Conservation (phyloP, 208 protist genomes). For the Kentomonas sorsogonicus region DNA sequence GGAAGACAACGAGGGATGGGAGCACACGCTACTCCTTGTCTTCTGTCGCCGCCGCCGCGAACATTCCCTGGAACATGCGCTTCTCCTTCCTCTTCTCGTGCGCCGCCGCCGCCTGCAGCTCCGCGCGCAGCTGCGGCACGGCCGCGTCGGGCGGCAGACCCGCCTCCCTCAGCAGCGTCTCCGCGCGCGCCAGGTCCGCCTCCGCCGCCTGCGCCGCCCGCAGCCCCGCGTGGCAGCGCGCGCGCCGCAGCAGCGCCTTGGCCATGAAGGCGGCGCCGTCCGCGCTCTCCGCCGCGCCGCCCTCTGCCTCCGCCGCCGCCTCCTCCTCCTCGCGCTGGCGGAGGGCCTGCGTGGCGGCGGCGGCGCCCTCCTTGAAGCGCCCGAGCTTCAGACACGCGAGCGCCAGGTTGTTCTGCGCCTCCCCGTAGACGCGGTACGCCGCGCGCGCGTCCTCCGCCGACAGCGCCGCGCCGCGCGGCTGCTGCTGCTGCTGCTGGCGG, state of each 20-base stretch:
- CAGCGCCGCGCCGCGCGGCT: not conserved
- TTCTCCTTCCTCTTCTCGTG: conserved; percentile 45
- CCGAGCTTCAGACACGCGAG: conserved; percentile 39
- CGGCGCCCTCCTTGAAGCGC: conserved; percentile 37
- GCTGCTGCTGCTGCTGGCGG: not conserved
- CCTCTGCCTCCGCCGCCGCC: conserved; percentile 10
- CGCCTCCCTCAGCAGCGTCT: not conserved
- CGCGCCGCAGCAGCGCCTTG: conserved; percentile 68
- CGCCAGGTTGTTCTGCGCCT: conserved; percentile 49
- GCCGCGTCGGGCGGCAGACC: conserved; percentile 15
- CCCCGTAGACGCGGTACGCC: conserved; percentile 27
- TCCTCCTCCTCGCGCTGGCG: conserved; percentile 13
- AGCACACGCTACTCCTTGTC: too few relatives aligned
- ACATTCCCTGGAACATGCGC: conserved; percentile 45
- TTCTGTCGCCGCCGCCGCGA: too few relatives aligned
- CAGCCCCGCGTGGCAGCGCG: conserved; percentile 28
- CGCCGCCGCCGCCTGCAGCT: conserved; percentile 10
- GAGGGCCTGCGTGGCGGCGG: conserved; percentile 30
- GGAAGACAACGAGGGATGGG: too few relatives aligned
- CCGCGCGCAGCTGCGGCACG: conserved; percentile 11
- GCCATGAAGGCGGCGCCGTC: conserved; percentile 4
- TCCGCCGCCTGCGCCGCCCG: conserved; percentile 26
- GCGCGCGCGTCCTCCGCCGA: conserved; percentile 9
- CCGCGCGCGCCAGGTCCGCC: conserved; percentile 26
- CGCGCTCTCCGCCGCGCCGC: conserved; percentile 4